Percentiles rank a stretch among this genome's conserved stretches.
Evolutionary conservation across 768 basidiomycete species (phyloP).

Genomic region (Lentinula detonsa): DNA sequence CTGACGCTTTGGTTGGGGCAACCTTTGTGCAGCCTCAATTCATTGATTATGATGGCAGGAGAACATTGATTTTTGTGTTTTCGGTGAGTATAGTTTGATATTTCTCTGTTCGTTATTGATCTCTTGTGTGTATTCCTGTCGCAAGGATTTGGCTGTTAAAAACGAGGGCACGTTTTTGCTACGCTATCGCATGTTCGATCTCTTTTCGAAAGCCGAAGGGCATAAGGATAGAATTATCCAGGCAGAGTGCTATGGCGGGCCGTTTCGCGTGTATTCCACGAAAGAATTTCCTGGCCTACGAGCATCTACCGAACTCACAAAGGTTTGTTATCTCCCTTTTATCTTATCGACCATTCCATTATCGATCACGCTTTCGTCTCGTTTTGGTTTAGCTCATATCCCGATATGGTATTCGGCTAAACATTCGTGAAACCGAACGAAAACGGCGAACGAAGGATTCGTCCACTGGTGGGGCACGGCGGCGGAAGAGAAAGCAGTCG

Average conservation of each 20-base stretch:
- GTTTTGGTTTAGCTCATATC: slow-evolving; percentile 38
- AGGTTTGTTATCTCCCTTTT: slow-evolving; percentile 27
- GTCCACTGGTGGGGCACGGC: background rate
- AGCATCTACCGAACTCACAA: slow-evolving; percentile 62
- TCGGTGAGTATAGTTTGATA: slow-evolving; percentile 33
- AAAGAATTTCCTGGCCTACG: slow-evolving; percentile 67
- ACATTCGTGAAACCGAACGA: slow-evolving; percentile 53
- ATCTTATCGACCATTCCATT: too few relatives aligned
- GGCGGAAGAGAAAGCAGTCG: slow-evolving; percentile 3
- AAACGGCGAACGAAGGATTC: slow-evolving; percentile 38
- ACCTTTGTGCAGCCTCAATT: slow-evolving; percentile 54
- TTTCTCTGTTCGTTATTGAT: slow-evolving; percentile 6
- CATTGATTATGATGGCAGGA: slow-evolving; percentile 53
- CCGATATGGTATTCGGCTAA: slow-evolving; percentile 52
- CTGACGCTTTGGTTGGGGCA: slow-evolving; percentile 48
- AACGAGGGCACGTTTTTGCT: slow-evolving; percentile 61
- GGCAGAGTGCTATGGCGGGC: slow-evolving; percentile 60
- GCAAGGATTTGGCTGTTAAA: slow-evolving; percentile 66
- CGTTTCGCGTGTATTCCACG: slow-evolving; percentile 63
- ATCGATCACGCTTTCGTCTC: background rate
- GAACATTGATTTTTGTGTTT: slow-evolving; percentile 57
- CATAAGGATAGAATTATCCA: slow-evolving; percentile 37
- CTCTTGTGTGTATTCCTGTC: background rate
- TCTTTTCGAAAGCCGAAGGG: slow-evolving; percentile 35
- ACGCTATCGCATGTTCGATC: slow-evolving; percentile 60